Conservation (phyloP, 768 basidiomycete species). For the Russula griseocarnosa region DNA sequence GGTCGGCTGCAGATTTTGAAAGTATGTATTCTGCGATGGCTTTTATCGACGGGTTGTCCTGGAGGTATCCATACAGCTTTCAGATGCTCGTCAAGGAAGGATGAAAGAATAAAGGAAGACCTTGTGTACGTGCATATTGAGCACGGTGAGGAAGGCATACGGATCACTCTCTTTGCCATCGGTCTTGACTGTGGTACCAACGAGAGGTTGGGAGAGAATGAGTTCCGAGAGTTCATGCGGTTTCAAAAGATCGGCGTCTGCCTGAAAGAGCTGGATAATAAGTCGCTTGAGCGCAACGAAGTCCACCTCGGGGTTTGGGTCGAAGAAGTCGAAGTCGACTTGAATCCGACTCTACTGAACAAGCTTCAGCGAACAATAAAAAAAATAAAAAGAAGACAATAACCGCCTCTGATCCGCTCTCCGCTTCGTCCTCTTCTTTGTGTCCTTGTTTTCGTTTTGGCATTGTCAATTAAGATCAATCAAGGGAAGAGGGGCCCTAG, state of each 20-base stretch:
- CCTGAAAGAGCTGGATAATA: constrained; percentile 61
- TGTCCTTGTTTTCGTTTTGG: constrained; percentile 50
- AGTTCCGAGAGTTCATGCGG: constrained; percentile 75
- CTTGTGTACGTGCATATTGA: constrained; percentile 71
- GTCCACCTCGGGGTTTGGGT: constrained; percentile 75
- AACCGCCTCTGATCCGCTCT: constrained; percentile 41
- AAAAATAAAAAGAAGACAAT: constrained; percentile 34
- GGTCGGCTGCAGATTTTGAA: constrained; percentile 49
- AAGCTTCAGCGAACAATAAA: constrained; percentile 2
- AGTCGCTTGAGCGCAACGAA: constrained; percentile 82
- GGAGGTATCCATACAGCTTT: constrained; percentile 9
- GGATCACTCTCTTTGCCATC: constrained; percentile 90
- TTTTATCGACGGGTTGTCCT: constrained; percentile 71
- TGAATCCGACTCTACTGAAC: constrained; percentile 61
- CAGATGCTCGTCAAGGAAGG: background rate
- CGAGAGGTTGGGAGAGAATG: constrained; percentile 64
- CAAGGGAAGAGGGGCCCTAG: too few relatives aligned
- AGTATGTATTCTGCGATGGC: constrained; percentile 69
- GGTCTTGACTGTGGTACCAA: constrained; percentile 90
- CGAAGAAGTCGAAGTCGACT: constrained; percentile 93
- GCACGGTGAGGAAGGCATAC: constrained; percentile 77
- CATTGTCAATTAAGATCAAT: constrained; percentile 35
- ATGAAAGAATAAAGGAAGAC: constrained; percentile 35
- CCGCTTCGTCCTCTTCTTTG: constrained; percentile 36
- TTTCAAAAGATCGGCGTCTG: constrained; percentile 69